Evolutionary conservation across 805 yeast species (phyloP), one percentile per base, ranked within the genome.

Genomic region (Wickerhamiella shivajii): DNA sequence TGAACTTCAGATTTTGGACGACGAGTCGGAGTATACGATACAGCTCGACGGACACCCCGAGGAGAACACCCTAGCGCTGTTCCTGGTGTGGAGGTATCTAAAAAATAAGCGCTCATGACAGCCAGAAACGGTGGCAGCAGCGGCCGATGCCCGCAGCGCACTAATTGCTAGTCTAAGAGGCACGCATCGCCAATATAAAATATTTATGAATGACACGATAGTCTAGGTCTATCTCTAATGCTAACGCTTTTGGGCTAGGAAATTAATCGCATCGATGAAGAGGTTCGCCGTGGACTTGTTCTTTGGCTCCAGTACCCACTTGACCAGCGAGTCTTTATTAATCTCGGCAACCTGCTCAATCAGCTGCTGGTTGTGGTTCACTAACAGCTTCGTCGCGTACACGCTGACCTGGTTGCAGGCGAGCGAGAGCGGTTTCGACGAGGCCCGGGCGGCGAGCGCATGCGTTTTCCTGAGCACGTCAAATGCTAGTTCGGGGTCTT

Each of bases 251-350:
- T 46, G 66, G 65, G n/a, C 77, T 59, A 41, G 63, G 85, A 90
- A 85, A 56, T 83, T 83, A 48, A 78, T 66, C 40, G 81, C 70
- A 45, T 84, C 95, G 43, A 72, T 66, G 50, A 78, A 83, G 47
- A 79, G 50, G 9, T 67, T 59, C 6, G 76, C 60, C 14, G 66
- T 64, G 15, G 69, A 53, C 43, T 66, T 69, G 43, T 68, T 60
- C 30, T 58, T 54, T 12, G 59, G 49, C 39, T 61, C 54, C 14
- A 44, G 45, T 27, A 73, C 64, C 94, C 94, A 84, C 13, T 47
- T 44, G 42, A 70, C 67, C 52, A 81, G 45, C 8, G 77, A 56
- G 0, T 50, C 52, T 4, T 67, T 45, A 53, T 84, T 84, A 9
- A 73, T 41, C 31, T 68, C 72, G 27, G 72, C 58, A 17, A 81